Conservation (phyloP, 2,329 filamentous ascomycete species). For the Delphinella strobiligena region DNA sequence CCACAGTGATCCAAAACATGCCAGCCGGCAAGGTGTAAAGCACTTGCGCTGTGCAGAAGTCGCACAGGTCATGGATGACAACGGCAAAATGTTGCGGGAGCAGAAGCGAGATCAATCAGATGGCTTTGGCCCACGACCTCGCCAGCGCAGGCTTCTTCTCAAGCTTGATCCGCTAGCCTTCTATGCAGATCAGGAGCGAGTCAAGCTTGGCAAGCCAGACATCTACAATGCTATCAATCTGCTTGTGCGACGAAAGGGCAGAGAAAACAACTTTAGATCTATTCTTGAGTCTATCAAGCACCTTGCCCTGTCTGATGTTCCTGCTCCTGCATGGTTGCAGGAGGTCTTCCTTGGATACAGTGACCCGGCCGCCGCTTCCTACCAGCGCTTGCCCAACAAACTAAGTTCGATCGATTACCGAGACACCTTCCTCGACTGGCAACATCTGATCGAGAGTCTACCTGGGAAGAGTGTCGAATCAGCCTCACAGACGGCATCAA, state of each 20-base stretch:
- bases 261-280: constrained; percentile 96
- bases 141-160: constrained; percentile 60
- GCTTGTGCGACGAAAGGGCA: constrained; percentile 65
- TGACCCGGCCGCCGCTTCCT: constrained; percentile 77
- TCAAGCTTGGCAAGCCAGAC: constrained; percentile 56
- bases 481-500: constrained; percentile 55
- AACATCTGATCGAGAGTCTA: constrained; percentile 80
- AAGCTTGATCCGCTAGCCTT: constrained; percentile 72
- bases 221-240: constrained; percentile 79
- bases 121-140: constrained; percentile 45
- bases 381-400: constrained; percentile 68
- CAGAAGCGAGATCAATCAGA: constrained; percentile 46
- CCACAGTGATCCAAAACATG: constrained; percentile 32
- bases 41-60: constrained; percentile 74
- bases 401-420: constrained; percentile 75
- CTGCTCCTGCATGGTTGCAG: constrained; percentile 81
- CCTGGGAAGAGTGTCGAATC: constrained; percentile 81
- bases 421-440: constrained; percentile 92
- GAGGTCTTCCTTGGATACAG: constrained; percentile 98
- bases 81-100: constrained; percentile 55
- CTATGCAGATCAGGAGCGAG: constrained; percentile 58
- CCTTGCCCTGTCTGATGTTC: constrained; percentile 72
- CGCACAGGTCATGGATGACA: constrained; percentile 75
- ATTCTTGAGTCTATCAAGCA: constrained; percentile 84
- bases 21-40: constrained; percentile 46